A percentile compares a stretch with the other conserved stretches of the same genome.
Evolutionary conservation across 805 yeast genomes (phyloP).

Genomic region (Nadsonia fulvescens): DNA sequence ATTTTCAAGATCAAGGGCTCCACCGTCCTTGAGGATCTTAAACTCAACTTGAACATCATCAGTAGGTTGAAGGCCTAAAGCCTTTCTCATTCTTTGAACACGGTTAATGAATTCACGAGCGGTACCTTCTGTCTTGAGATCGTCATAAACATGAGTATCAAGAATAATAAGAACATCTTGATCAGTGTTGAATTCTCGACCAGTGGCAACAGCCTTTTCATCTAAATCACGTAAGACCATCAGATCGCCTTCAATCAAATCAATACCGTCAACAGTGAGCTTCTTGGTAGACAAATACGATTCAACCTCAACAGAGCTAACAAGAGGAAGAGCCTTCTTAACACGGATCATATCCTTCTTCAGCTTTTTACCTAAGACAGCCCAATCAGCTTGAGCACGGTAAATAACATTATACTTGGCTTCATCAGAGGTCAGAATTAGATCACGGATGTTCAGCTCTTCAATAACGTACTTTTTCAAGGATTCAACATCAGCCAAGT

Average conservation of each 20-base stretch:
- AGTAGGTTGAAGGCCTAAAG: conserved; percentile 83
- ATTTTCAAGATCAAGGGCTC: conserved; percentile 21
- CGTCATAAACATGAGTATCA: conserved; percentile 76
- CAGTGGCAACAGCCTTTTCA: conserved; percentile 34
- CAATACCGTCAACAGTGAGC: conserved; percentile 76
- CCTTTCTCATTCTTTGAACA: conserved; percentile 92
- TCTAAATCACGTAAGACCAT: conserved; percentile 82
- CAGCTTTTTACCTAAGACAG: conserved; percentile 90
- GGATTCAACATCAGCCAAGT: conserved; percentile 60
- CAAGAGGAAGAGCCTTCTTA: conserved; percentile 75
- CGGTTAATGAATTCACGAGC: conserved; percentile 95
- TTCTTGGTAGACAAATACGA: conserved; percentile 52
- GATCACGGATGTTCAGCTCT: conserved; percentile 81
- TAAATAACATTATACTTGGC: conserved; percentile 80
- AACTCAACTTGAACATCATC: conserved; percentile 88
- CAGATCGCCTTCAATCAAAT: conserved; percentile 71
- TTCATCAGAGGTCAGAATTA: conserved; percentile 80
- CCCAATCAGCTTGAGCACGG: conserved; percentile 97
- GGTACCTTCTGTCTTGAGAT: conserved; percentile 79
- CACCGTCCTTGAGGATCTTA: conserved; percentile 38
- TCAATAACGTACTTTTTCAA: conserved; percentile 67
- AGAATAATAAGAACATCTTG: conserved; percentile 78
- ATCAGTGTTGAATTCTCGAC: conserved; percentile 76
- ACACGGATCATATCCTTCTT: conserved; percentile 88
- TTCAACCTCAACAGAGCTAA: conserved; percentile 72